A percentile compares a stretch with the other conserved stretches of the same genome.
Evolutionary conservation across 2,329 filamentous ascomycete species (phyloP).

Genomic region (Diaporthe sp.): DNA sequence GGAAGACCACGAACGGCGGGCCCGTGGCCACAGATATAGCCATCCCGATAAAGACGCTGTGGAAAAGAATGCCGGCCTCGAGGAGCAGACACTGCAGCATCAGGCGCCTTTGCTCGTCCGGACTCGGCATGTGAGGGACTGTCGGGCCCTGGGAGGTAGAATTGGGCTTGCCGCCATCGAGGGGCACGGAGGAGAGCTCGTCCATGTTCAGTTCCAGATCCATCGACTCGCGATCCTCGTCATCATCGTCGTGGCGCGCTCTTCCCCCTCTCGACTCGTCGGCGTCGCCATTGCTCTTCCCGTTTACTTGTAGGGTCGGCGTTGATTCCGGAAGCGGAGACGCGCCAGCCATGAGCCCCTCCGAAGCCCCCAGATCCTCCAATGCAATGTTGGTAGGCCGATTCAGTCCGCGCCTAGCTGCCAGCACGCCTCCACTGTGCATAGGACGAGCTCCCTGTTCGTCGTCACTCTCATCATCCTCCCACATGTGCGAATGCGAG

Average conservation of each 20-base stretch:
- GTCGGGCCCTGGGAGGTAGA: conserved; percentile 43
- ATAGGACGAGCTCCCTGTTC: conserved; percentile 43
- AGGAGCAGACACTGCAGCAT: conserved; percentile 84
- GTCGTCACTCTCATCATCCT: conserved; percentile 56
- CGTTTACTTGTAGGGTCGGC: conserved; percentile 51
- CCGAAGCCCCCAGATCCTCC: conserved; percentile 64
- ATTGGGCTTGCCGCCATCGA: conserved; percentile 28
- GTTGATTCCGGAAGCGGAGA: conserved; percentile 72
- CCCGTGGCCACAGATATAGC: conserved; percentile 86
- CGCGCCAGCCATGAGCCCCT: conserved; percentile 70
- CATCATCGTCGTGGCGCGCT: conserved; percentile 51
- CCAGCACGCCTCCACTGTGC: conserved; percentile 49
- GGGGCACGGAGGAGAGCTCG: conserved; percentile 64
- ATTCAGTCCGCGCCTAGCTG: conserved; percentile 54
- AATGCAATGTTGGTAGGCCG: conserved; percentile 66
- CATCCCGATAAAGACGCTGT: conserved; percentile 90
- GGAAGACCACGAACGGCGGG: conserved; percentile 82
- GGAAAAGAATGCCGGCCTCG: conserved; percentile 87
- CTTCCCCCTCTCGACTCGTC: conserved; percentile 46
- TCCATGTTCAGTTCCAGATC: conserved; percentile 72
- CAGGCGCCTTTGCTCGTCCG: conserved; percentile 75
- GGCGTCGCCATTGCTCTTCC: conserved; percentile 39
- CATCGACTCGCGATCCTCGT: conserved; percentile 62
- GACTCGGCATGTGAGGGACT: conserved; percentile 51
- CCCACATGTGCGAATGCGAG: conserved; percentile 71